A percentile compares a stretch with the other conserved stretches of the same genome.
Evolutionary conservation across 2,329 filamentous ascomycete genomes (phyloP).

Genomic region (Xylaria sp.): DNA sequence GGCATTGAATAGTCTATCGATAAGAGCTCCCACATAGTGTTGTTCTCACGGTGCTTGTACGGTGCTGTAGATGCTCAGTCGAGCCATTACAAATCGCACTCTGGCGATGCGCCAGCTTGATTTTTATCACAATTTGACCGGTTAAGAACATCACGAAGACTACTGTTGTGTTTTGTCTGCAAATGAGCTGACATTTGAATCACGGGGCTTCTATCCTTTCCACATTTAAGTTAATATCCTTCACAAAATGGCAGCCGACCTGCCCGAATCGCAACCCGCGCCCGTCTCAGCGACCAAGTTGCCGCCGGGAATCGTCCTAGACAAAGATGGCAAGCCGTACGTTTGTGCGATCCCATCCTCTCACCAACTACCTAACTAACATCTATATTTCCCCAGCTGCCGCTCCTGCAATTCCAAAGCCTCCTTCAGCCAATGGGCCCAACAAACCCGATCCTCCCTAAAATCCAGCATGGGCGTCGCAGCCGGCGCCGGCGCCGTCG

Average conservation of each 20-base stretch:
- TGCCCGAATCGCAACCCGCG: slow-evolving; percentile 29
- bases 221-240: no score
- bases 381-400: slow-evolving; percentile 46
- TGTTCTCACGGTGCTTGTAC: neutral
- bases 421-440: slow-evolving; percentile 56
- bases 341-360: slow-evolving; percentile 27
- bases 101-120: slow-evolving; percentile 12
- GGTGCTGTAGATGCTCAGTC: neutral
- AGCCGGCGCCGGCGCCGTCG: slow-evolving; percentile 30
- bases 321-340: slow-evolving; percentile 80
- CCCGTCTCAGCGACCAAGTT: slow-evolving; percentile 44
- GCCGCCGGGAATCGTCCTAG: slow-evolving; percentile 68
- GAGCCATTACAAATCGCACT: slow-evolving; percentile 25
- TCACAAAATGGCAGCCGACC: slow-evolving; percentile 37
- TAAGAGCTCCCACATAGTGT: slow-evolving; percentile 17
- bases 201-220: no score
- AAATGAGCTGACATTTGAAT: slow-evolving; percentile 11
- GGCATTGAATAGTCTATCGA: slow-evolving; percentile 28
- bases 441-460: slow-evolving; percentile 44
- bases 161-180: neutral
- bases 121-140: no score
- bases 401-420: slow-evolving; percentile 63
- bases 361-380: slow-evolving; percentile 1
- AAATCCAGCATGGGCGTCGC: slow-evolving; percentile 34
- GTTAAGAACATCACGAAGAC: neutral